Evolutionary conservation across 2,329 filamentous ascomycete genomes (phyloP).

Genomic region (Aaosphaeria pasadenensis): DNA sequence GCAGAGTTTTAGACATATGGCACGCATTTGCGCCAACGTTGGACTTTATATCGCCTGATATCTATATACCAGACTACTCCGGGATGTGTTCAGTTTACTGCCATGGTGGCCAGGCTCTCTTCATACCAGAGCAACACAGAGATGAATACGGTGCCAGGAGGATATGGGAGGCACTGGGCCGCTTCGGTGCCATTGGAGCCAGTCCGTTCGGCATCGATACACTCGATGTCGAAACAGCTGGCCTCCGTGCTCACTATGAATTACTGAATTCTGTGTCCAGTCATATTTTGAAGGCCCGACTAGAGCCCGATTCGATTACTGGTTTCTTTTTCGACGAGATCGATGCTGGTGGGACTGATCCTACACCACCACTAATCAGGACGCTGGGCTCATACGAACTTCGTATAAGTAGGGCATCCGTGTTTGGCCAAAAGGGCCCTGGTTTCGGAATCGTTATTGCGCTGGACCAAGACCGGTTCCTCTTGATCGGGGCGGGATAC

Average conservation of each 20-base stretch:
- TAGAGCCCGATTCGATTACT: constrained; percentile 22
- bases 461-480: constrained; percentile 36
- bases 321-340: constrained; percentile 47
- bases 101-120: constrained; percentile 45
- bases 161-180: constrained; percentile 24
- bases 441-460: constrained; percentile 46
- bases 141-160: constrained; percentile 39
- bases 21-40: constrained; percentile 40
- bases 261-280: constrained; percentile 17
- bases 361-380: constrained; percentile 24
- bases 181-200: constrained; percentile 15
- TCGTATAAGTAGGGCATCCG: constrained; percentile 43
- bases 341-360: constrained; percentile 21
- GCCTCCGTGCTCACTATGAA: background rate
- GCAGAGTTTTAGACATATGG: constrained; percentile 48
- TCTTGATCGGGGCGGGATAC: constrained; percentile 48
- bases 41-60: constrained; percentile 49
- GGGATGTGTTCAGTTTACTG: constrained; percentile 44
- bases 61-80: constrained; percentile 51
- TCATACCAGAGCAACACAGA: constrained; percentile 53
- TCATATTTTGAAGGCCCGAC: constrained; percentile 42
- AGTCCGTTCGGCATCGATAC: constrained; percentile 42
- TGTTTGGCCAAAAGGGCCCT: constrained; percentile 44
- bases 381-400: constrained; percentile 37
- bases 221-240: constrained; percentile 21